Evolutionary conservation across 345 rosid genomes (phyloP).

Genomic region (Garcia nutans): DNA sequence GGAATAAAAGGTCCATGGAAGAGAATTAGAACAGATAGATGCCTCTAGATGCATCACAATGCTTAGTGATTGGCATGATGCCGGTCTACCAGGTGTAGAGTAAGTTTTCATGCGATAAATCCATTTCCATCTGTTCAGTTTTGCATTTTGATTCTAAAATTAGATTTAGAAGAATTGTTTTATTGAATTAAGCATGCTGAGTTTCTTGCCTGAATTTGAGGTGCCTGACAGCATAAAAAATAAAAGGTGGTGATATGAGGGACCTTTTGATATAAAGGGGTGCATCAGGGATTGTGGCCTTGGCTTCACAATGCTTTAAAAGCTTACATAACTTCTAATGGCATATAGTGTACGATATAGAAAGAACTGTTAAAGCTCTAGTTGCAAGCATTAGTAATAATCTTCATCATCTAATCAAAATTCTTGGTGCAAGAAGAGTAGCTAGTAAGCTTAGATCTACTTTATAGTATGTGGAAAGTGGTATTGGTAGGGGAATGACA

Average conservation of each 20-base stretch:
- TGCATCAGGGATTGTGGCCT: background rate
- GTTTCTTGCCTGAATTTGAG: background rate
- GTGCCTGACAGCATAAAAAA: background rate
- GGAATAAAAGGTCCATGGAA: background rate
- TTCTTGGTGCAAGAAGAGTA: background rate
- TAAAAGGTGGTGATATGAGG: background rate
- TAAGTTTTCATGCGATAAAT: background rate
- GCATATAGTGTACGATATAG: background rate
- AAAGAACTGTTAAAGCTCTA: background rate
- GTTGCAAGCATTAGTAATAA: background rate
- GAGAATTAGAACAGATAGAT: background rate
- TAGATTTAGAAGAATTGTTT: background rate
- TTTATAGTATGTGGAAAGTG: background rate
- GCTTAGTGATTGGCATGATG: conserved; percentile 1
- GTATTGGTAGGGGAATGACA: background rate
- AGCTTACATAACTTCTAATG: background rate
- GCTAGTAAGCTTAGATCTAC: background rate
- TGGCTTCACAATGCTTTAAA: background rate
- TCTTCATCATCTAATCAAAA: background rate
- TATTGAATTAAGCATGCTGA: background rate
- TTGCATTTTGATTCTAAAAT: background rate
- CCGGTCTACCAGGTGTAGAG: background rate
- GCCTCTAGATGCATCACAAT: background rate
- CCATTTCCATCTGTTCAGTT: background rate
- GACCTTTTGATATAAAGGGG: background rate